Evolutionary conservation across 805 yeast species (phyloP).

Genomic region (Candida loeiensis): DNA sequence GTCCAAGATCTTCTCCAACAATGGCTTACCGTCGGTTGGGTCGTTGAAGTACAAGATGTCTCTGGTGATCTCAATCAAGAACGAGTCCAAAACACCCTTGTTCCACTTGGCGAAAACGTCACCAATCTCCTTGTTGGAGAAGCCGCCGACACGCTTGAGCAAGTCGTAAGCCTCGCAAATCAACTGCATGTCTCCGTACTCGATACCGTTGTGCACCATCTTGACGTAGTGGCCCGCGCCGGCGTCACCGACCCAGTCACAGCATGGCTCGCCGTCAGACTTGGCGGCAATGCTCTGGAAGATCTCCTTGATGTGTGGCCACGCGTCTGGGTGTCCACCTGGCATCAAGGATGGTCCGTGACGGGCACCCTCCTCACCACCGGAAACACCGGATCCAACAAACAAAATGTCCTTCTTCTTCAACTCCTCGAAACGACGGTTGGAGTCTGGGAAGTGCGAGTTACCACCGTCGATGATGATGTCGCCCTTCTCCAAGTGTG

Average conservation of each 20-base stretch:
- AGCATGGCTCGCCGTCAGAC: conserved; percentile 98
- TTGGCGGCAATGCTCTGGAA: conserved; percentile 96
- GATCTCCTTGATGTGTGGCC: conserved; percentile 97
- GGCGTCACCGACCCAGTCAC: conserved; percentile 99
- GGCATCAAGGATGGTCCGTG: conserved; percentile 99
- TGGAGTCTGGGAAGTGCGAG: conserved; percentile 98
- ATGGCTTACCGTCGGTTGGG: conserved; percentile 79
- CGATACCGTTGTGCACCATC: conserved; percentile 99
- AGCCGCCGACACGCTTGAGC: conserved; percentile 89
- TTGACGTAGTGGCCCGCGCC: conserved; percentile 99
- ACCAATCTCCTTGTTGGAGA: conserved; percentile 87
- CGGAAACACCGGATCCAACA: conserved; percentile 99
- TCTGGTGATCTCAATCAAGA: conserved; percentile 94
- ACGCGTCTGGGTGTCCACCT: conserved; percentile 96
- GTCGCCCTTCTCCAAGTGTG: conserved; percentile 92
- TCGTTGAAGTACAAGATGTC: conserved; percentile 89
- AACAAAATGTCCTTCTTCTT: conserved; percentile 82
- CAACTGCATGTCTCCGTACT: conserved; percentile 99
- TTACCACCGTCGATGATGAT: conserved; percentile 99
- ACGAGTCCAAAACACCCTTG: conserved; percentile 95
- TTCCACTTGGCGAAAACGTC: conserved; percentile 92
- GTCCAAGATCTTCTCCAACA: conserved; percentile 95
- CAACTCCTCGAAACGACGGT: conserved; percentile 92
- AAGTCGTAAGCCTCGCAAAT: conserved; percentile 97
- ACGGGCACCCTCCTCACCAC: conserved; percentile 99